phyloP scores from a whole-genome alignment of 495 filamentous ascomycete genomes.

The Mycothermus thermophilus region DNA sequence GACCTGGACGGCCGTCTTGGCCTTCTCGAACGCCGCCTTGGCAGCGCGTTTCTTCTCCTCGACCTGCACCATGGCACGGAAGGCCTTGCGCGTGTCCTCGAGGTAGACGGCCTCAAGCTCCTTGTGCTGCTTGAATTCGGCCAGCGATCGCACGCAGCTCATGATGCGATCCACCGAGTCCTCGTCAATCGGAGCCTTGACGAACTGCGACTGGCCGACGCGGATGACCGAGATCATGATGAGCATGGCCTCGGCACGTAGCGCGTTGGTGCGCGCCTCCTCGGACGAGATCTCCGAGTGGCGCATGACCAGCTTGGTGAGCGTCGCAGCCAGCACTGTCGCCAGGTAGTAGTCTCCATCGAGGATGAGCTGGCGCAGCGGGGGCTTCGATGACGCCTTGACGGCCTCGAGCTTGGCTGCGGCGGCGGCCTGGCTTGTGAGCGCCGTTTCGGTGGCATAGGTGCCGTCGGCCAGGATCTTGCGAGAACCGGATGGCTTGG shows the following conservation, averaged over 20 bases:
- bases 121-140: slow-evolving; percentile 80
- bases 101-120: slow-evolving; percentile 86
- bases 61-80: slow-evolving; percentile 94
- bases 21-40: slow-evolving; percentile 80
- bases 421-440: slow-evolving; percentile 81
- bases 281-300: slow-evolving; percentile 91
- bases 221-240: slow-evolving; percentile 99
- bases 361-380: slow-evolving; percentile 84
- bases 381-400: slow-evolving; percentile 93
- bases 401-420: slow-evolving; percentile 91
- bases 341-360: slow-evolving; percentile 98
- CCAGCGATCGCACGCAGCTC: slow-evolving; percentile 84
- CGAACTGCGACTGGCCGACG: slow-evolving; percentile 94
- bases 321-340: slow-evolving; percentile 80
- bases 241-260: slow-evolving; percentile 94
- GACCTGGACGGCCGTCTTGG: slow-evolving; percentile 86
- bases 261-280: slow-evolving; percentile 74
- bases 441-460: slow-evolving; percentile 90
- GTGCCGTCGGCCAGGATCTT: slow-evolving; percentile 94
- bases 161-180: slow-evolving; percentile 96
- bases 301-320: slow-evolving; percentile 97
- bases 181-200: slow-evolving; percentile 93
- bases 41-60: slow-evolving; percentile 94
- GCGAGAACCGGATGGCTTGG: slow-evolving; percentile 64
- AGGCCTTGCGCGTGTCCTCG: slow-evolving; percentile 90